Conservation (phyloP, 2,329 filamentous ascomycete species). For the Bipolaris zeicola region DNA sequence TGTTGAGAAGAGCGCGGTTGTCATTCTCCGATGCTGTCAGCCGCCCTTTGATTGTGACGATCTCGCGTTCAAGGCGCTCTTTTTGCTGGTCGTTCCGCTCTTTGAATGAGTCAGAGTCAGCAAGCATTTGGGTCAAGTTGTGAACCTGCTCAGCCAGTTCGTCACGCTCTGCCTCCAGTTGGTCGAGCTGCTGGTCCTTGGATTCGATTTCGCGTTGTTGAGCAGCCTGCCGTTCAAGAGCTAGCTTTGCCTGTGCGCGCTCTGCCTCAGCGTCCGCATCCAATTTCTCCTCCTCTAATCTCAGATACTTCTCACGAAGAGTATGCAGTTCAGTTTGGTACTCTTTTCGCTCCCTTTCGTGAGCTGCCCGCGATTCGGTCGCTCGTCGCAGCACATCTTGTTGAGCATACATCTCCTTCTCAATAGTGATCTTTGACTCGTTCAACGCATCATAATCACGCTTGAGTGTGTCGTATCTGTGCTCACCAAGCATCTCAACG, state of each 20-base stretch:
- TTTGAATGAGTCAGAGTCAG: constrained; percentile 87
- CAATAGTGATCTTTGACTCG: constrained; percentile 94
- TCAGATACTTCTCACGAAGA: constrained; percentile 80
- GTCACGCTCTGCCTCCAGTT: constrained; percentile 78
- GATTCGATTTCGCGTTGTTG: constrained; percentile 80
- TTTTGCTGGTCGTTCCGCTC: constrained; percentile 92
- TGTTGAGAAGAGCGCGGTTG: constrained; percentile 92
- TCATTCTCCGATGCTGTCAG: constrained; percentile 93
- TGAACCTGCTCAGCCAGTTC: constrained; percentile 81
- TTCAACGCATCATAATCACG: constrained; percentile 86
- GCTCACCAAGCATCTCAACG: constrained; percentile 85
- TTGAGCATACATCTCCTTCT: constrained; percentile 96
- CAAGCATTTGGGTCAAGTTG: constrained; percentile 82
- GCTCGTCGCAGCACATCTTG: constrained; percentile 88
- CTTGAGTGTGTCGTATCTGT: constrained; percentile 81
- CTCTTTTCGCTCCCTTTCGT: constrained; percentile 87
- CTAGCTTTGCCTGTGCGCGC: constrained; percentile 75
- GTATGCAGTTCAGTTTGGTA: constrained; percentile 83
- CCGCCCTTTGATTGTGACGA: constrained; percentile 88
- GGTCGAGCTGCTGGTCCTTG: constrained; percentile 75
- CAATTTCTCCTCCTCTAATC: constrained; percentile 83
- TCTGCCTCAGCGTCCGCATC: constrained; percentile 83
- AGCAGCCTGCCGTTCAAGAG: constrained; percentile 78
- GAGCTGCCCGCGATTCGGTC: constrained; percentile 76
- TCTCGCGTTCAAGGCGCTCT: constrained; percentile 86